These are phyloP conservation scores for Trichoderma sp. DNA, from an alignment of 2,329 filamentous ascomycete genomes.

Conservation along the genomic window DNA sequence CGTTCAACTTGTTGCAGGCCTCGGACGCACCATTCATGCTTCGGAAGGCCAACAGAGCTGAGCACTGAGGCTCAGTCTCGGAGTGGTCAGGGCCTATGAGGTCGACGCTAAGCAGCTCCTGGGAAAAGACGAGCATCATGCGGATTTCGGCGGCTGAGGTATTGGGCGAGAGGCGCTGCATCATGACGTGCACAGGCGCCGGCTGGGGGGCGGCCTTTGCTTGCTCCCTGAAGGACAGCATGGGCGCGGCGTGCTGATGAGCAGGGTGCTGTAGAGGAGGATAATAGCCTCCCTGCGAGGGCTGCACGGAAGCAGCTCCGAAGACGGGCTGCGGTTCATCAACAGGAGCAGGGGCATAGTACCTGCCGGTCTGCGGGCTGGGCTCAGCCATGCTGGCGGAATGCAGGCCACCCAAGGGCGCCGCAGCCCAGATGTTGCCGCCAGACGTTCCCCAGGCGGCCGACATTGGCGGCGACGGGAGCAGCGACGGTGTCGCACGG, in stretches of 20 bases:
- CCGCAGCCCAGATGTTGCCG: background rate
- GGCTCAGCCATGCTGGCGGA: no score
- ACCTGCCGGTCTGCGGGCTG: no score
- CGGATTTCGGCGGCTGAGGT: constrained; percentile 57
- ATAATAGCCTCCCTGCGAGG: constrained; percentile 20
- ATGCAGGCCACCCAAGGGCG: background rate
- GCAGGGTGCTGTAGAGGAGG: constrained; percentile 39
- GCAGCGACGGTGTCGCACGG: constrained; percentile 28
- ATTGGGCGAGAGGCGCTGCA: constrained; percentile 57
- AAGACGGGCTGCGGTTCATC: no score
- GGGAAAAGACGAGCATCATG: constrained; percentile 61
- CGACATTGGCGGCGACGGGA: constrained; percentile 34
- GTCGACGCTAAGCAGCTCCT: constrained; percentile 56
- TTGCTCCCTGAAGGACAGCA: constrained; percentile 40
- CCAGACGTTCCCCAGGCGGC: background rate
- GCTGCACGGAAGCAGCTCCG: constrained; percentile 21
- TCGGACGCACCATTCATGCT: constrained; percentile 56
- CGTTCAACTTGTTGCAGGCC: constrained; percentile 60
- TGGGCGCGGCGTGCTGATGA: constrained; percentile 29
- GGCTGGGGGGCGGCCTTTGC: constrained; percentile 41
- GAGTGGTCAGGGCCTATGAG: constrained; percentile 54
- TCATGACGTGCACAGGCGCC: constrained; percentile 48
- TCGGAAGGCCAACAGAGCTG: constrained; percentile 58
- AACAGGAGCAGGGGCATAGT: no score
- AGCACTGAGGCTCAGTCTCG: constrained; percentile 53